These are phyloP conservation scores for Telopea speciosissima DNA, from an alignment of 177 flowering plant species.

Conservation along the genomic window DNA sequence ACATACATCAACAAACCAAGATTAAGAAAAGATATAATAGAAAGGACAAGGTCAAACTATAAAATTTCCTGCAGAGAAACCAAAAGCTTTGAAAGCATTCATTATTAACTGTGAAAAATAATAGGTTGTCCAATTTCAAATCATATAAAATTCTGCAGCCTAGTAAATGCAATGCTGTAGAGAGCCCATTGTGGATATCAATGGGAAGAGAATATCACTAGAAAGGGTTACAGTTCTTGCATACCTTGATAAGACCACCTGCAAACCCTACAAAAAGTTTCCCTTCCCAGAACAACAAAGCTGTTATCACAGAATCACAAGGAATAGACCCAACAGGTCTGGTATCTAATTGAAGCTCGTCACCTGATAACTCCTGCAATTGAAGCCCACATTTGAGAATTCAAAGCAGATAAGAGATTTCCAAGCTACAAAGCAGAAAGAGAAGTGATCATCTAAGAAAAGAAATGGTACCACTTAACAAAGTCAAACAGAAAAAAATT, in stretches of 20 bases:
- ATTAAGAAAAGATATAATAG: not conserved
- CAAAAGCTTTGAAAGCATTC: not conserved
- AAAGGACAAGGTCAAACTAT: too few species aligned
- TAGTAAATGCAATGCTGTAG: not conserved
- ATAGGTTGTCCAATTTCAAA: not conserved
- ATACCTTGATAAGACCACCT: not conserved
- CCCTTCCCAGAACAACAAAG: not conserved
- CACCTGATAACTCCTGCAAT: slow-evolving; percentile 52
- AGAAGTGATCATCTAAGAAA: not conserved
- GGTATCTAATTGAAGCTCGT: slow-evolving; percentile 42
- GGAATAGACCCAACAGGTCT: slow-evolving; percentile 49
- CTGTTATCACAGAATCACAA: slow-evolving; percentile 35
- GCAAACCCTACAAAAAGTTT: not conserved
- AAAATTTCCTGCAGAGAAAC: not conserved
- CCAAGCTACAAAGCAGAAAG: not conserved
- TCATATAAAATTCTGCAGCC: not conserved
- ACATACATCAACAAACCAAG: not conserved
- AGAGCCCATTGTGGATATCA: not conserved
- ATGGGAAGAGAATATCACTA: not conserved
- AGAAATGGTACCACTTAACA: not conserved
- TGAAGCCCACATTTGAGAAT: slow-evolving; percentile 1
- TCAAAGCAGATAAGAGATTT: not conserved
- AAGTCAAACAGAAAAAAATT: not conserved
- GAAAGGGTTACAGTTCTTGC: not conserved
- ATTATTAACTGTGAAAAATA: too few species aligned